A percentile compares a stretch with the other conserved stretches of the same genome.
Conservation (phyloP, 2,329 filamentous ascomycete genomes). For the Epichloe brachyelytri region DNA sequence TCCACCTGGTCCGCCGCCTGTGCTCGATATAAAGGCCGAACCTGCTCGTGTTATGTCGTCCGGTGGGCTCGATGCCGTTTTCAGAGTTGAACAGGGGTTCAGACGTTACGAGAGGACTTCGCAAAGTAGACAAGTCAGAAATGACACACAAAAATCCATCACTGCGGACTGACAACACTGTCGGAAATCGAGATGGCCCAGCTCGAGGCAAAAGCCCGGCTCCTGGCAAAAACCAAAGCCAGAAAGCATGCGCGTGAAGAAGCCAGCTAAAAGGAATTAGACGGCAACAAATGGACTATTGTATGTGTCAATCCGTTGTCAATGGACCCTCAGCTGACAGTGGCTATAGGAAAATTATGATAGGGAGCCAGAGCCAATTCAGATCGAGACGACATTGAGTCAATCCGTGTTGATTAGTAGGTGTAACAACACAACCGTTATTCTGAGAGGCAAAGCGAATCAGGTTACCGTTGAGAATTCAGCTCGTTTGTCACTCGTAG, state of each 20-base stretch:
- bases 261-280: slow-evolving; percentile 67
- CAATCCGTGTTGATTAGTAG: slow-evolving; percentile 88
- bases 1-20: slow-evolving; percentile 57
- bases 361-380: slow-evolving; percentile 55
- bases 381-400: slow-evolving; percentile 67
- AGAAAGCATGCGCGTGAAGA: slow-evolving; percentile 73
- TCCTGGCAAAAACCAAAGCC: slow-evolving; percentile 81
- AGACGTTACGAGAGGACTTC: slow-evolving; percentile 73
- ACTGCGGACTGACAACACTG: slow-evolving; percentile 59
- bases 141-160: slow-evolving; percentile 99
- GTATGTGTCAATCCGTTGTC: slow-evolving; percentile 29
- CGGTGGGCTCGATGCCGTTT: slow-evolving; percentile 65
- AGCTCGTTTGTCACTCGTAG: slow-evolving; percentile 66
- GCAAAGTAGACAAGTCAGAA: slow-evolving; percentile 87
- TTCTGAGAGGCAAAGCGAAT: slow-evolving; percentile 87
- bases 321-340: slow-evolving; percentile 4
- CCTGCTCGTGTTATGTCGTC: slow-evolving; percentile 24
- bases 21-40: slow-evolving; percentile 44
- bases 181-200: slow-evolving; percentile 44
- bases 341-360: slow-evolving; percentile 72
- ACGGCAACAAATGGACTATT: slow-evolving; percentile 88
- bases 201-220: slow-evolving; percentile 69
- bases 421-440: slow-evolving; percentile 82
- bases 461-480: slow-evolving; percentile 95
- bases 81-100: slow-evolving; percentile 81